Evolutionary conservation across 305 asterid species (phyloP), one percentile per base, ranked within the genome.

Genomic region (Fraxinus sp.): DNA sequence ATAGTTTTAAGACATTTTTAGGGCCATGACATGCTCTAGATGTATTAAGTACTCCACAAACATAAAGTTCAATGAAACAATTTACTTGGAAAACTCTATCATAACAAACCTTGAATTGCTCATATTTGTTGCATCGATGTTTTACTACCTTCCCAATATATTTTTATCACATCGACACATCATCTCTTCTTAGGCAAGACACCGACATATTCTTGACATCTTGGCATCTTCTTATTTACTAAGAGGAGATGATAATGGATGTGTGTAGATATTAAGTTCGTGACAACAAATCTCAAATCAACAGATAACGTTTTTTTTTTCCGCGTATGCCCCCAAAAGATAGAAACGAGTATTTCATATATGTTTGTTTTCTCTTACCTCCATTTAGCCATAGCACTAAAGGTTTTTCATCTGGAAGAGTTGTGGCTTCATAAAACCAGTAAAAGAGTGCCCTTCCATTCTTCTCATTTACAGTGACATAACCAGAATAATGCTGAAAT

Each of bases 381-480:
- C 99, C 98, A 83, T 94, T 96, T 22, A 96, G 93, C 99, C 99
- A 96, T 36, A 96, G 95, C 13, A 96, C 95, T 84, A 96, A 78
- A 87, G 99, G 98, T 85, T 94, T 96, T 74, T 91, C 82, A 36
- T 86, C 86, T 59, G 97, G 87, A 5, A 83, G 87, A 66, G 83
- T 79, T 18, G 87, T 80, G 83, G 95, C 94, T 89, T 96, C 97
- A 70, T 91, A 96, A 86, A 96, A 96, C 99, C 99, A 96, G 86
- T 96, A 96, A 82, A 96, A 96, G 16, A 96, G 96, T 49, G 94
- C 88, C 84, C 98, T 91, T 86, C 95, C 98, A 5, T 92, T 89
- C 18, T 82, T 86, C 83, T 94, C 91, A 75, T 94, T 88, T 3
- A 96, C 97, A 0, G 91, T 93, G 78, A 93, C 92, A 86, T 90